Base-by-base conservation (phyloP, 2,329 filamentous ascomycete species). In the Thielaviopsis punctulata region DNA sequence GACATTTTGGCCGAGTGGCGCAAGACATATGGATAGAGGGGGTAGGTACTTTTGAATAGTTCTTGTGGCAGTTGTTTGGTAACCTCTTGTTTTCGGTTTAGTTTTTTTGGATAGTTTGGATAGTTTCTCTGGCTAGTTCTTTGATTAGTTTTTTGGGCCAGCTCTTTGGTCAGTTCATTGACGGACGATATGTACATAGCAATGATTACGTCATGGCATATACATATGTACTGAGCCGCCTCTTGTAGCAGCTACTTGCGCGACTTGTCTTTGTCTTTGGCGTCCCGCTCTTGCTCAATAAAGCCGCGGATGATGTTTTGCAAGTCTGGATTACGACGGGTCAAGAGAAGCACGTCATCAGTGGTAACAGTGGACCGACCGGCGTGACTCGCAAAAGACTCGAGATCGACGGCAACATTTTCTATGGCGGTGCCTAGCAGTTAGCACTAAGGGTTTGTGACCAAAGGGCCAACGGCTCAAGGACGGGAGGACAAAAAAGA, bases 291-390 rank as follows among this genome's bases (percentile, higher is more conserved):
- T 58, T 72, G 68, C 52, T 88, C 81, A 24, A 88, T 69, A 59
- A 80, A 80, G 49, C 77, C 72, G 63, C 76, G 76, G 62, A 98
- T 73, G 30, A 96, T 79, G 15, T 73, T 73, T 59, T 89, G 80
- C 19, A 98, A 67, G 18, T 88, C 87, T 53, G 89, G 84, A 60
- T 96, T 98, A 55, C 90, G 80, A 56, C 92, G 73, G 23, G 86
- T 82, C 25, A 98, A 76, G 7, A 98, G 75, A 60, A 96, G 69
- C 12, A 96, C 89, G 63, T 98, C 92, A 49, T 89, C 84, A 0
- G 83, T 84, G 36, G 81, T 86, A 58, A 98, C 76, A 0, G 82
- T 89, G 2, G 77, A 79, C 23, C 90, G 77, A 1, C 85, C 84
- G 10, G 86, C 90, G 66, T 98, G 92, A 50, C 79, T 80, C 60